Percentiles rank a stretch among this genome's conserved stretches.
Conservation (phyloP, 1,284 basidiomycete species). For the Ganoderma sinense region DNA sequence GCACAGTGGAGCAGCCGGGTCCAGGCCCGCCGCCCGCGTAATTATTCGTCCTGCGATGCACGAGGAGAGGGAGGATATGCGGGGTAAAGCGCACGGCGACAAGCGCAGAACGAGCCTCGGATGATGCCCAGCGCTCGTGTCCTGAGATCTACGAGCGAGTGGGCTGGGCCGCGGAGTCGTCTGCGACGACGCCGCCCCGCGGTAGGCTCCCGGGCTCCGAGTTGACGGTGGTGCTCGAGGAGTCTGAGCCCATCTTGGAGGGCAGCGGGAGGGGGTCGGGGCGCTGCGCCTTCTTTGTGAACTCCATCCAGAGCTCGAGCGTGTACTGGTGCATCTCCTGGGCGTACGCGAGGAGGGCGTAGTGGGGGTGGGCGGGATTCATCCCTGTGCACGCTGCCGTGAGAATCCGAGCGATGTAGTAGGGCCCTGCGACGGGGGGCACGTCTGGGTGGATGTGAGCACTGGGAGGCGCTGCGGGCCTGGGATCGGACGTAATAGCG, state of each 20-base stretch:
- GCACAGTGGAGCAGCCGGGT: background rate
- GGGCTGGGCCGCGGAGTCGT: constrained; percentile 21
- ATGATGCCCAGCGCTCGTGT: too few species aligned
- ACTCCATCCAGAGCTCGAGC: constrained; percentile 37
- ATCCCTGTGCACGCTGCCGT: background rate
- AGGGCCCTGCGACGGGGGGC: background rate
- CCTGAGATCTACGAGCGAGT: constrained; percentile 8
- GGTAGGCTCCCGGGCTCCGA: background rate
- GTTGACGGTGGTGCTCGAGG: background rate
- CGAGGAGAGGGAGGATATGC: background rate
- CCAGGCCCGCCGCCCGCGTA: background rate
- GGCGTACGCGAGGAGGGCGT: constrained; percentile 46
- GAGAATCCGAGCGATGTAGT: background rate
- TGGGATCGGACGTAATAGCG: background rate
- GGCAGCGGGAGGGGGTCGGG: constrained; percentile 3
- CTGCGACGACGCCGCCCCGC: background rate
- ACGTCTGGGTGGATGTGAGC: background rate
- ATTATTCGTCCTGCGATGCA: background rate
- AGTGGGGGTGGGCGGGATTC: constrained; percentile 34
- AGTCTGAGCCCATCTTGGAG: background rate
- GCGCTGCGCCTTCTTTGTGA: constrained; percentile 27
- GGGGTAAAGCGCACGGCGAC: background rate
- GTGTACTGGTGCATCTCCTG: constrained; percentile 43
- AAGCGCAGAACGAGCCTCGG: background rate
- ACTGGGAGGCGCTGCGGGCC: background rate